A percentile compares a stretch with the other conserved stretches of the same genome.
phyloP scores from a whole-genome alignment of 2,329 filamentous ascomycete genomes.

The Ascochyta lentis region DNA sequence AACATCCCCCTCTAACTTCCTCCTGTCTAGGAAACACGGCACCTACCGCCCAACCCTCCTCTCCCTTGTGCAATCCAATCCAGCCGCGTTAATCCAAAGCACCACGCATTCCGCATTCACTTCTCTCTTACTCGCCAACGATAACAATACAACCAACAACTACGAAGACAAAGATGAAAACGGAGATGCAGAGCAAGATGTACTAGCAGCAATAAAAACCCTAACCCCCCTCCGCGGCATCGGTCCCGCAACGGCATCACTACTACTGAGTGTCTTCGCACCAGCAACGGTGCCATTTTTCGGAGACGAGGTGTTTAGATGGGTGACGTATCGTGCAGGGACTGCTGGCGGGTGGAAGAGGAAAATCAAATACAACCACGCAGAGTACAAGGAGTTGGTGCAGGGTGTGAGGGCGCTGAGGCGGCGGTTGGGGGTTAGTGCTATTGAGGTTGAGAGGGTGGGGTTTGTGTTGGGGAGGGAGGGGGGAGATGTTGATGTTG shows the following conservation, averaged over 20 bases:
- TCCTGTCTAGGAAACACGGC: slow-evolving; percentile 54
- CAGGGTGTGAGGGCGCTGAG: slow-evolving; percentile 39
- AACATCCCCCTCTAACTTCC: too few species aligned
- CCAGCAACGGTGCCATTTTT: slow-evolving; percentile 72
- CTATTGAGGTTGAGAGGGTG: slow-evolving; percentile 72
- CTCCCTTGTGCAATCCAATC: slow-evolving; percentile 64
- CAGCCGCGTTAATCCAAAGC: slow-evolving; percentile 53
- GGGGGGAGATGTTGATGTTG: slow-evolving; percentile 20
- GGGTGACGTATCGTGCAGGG: slow-evolving; percentile 62
- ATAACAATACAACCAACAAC: too few species aligned
- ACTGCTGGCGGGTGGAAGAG: slow-evolving; percentile 55
- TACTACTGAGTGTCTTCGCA: slow-evolving; percentile 71
- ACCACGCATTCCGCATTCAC: slow-evolving; percentile 62
- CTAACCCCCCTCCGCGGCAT: slow-evolving; percentile 67
- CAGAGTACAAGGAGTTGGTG: slow-evolving; percentile 70
- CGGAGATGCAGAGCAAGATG: too few species aligned
- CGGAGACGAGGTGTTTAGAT: slow-evolving; percentile 79
- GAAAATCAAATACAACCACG: slow-evolving; percentile 71
- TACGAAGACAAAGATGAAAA: too few species aligned
- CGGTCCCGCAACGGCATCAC: slow-evolving; percentile 79
- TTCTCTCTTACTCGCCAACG: slow-evolving; percentile 1
- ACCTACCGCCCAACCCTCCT: slow-evolving; percentile 58
- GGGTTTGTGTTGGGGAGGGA: slow-evolving; percentile 70
- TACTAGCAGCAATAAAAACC: too few species aligned
- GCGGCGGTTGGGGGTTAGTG: slow-evolving; percentile 47